Evolutionary conservation across 2,329 filamentous ascomycete genomes (phyloP).

Genomic region (Tolypocladium tropicale): DNA sequence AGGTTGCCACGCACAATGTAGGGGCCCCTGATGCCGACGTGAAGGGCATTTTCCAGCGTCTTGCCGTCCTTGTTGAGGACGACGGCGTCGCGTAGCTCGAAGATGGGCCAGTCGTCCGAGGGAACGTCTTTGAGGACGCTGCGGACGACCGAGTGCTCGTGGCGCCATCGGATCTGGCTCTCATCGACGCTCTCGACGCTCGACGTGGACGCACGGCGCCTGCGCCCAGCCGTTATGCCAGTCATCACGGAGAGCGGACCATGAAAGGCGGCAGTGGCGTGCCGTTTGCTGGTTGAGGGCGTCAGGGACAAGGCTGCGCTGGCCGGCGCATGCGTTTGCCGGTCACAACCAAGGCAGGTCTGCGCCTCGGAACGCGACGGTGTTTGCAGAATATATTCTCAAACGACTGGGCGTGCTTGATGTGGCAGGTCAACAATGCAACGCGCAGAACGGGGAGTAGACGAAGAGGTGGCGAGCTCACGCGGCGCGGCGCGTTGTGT

Average conservation of each 20-base stretch:
- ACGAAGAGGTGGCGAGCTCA: background rate
- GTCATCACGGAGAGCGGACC: constrained; percentile 1
- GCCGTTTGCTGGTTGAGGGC: background rate
- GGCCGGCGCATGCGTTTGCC: background rate
- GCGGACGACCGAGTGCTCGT: constrained; percentile 24
- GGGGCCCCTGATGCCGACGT: constrained; percentile 49
- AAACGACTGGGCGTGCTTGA: background rate
- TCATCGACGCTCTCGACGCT: constrained; percentile 33
- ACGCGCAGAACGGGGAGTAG: background rate
- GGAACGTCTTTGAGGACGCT: constrained; percentile 15
- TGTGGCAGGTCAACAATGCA: background rate
- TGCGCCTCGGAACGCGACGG: background rate
- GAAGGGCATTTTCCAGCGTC: constrained; percentile 49
- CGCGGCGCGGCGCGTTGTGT: no score
- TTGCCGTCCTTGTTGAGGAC: constrained; percentile 44
- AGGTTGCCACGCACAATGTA: constrained; percentile 51
- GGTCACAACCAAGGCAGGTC: background rate
- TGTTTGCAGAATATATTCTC: background rate
- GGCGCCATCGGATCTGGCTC: constrained; percentile 20
- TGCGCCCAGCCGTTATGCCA: constrained; percentile 26
- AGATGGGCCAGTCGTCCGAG: constrained; percentile 48
- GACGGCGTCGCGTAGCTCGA: constrained; percentile 49
- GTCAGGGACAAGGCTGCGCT: background rate
- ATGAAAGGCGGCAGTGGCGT: constrained; percentile 4
- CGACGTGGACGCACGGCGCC: constrained; percentile 32